Evolutionary conservation across 2,329 filamentous ascomycete genomes (phyloP).

Genomic region (Aspergillus sp.): DNA sequence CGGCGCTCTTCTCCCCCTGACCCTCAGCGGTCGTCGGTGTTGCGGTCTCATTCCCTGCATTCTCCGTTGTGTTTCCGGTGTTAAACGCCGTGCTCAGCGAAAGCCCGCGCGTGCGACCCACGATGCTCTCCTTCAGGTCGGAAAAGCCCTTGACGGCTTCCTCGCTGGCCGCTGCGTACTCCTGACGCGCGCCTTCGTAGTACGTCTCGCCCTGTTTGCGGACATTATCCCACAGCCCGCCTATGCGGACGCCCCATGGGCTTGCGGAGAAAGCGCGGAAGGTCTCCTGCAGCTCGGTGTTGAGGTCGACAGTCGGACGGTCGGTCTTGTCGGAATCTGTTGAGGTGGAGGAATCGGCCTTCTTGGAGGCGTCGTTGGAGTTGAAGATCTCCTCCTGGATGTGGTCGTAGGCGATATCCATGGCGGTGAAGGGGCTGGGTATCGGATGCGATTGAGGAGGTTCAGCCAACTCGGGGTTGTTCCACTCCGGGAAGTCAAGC

Average conservation of each 20-base stretch:
- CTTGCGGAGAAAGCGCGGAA: constrained; percentile 91
- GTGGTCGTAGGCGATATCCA: constrained; percentile 98
- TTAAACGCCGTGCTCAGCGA: constrained; percentile 54
- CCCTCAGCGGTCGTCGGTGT: constrained; percentile 25
- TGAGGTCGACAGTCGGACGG: constrained; percentile 57
- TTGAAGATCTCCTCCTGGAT: constrained; percentile 77
- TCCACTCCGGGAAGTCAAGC: too few species aligned
- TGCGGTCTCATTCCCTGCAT: constrained; percentile 25
- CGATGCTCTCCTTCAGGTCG: constrained; percentile 64
- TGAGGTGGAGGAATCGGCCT: constrained; percentile 41
- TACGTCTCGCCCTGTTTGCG: constrained; percentile 93
- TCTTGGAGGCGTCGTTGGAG: constrained; percentile 50
- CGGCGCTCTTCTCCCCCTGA: constrained; percentile 22
- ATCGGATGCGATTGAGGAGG: constrained; percentile 5
- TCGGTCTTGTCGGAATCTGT: constrained; percentile 34
- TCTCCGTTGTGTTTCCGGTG: constrained; percentile 19
- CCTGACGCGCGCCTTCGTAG: constrained; percentile 77
- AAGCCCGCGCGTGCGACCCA: constrained; percentile 70
- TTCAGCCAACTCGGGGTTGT: neutral
- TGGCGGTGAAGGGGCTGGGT: constrained; percentile 36
- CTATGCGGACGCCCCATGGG: constrained; percentile 84
- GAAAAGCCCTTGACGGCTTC: constrained; percentile 80
- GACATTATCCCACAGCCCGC: constrained; percentile 86
- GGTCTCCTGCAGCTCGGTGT: constrained; percentile 87
- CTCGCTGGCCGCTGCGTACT: constrained; percentile 73